These are phyloP conservation scores for Suillus tomentosus DNA, from an alignment of 768 basidiomycete genomes.

Conservation along the genomic window DNA sequence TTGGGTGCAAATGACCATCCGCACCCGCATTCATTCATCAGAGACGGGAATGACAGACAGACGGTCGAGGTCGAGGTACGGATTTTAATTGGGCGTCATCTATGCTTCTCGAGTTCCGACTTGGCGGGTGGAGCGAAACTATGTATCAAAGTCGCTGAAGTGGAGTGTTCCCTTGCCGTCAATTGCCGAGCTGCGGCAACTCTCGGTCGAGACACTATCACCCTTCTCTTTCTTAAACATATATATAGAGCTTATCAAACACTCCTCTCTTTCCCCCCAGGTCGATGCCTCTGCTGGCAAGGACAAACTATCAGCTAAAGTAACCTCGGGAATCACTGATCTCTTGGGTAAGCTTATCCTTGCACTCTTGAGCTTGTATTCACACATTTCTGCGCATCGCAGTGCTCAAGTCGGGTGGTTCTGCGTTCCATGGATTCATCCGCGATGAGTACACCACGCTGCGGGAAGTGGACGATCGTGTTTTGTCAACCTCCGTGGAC, in stretches of 20 bases:
- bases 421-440: slow-evolving; percentile 78
- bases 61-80: slow-evolving; percentile 59
- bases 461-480: slow-evolving; percentile 78
- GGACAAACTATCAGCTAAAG: slow-evolving; percentile 58
- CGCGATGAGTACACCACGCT: slow-evolving; percentile 91
- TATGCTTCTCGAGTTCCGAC: neutral
- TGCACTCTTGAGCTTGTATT: slow-evolving; percentile 24
- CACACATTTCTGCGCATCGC: neutral
- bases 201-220: neutral
- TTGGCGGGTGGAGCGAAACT: slow-evolving; percentile 7
- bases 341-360: slow-evolving; percentile 62
- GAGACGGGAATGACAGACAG: slow-evolving; percentile 91
- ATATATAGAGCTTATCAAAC: slow-evolving; percentile 14
- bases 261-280: slow-evolving; percentile 34
- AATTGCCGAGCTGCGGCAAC: slow-evolving; percentile 11
- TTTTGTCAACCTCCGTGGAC: slow-evolving; percentile 89
- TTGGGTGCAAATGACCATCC: slow-evolving; percentile 43
- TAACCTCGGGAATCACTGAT: slow-evolving; percentile 75
- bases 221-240: neutral
- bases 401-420: slow-evolving; percentile 92
- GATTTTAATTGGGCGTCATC: slow-evolving; percentile 9
- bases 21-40: slow-evolving; percentile 80
- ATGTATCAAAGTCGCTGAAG: neutral
- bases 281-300: slow-evolving; percentile 69
- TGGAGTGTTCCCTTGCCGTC: slow-evolving; percentile 13